Conservation (phyloP, 352 stramenopile species). For the Poterioochromonas sp. region DNA sequence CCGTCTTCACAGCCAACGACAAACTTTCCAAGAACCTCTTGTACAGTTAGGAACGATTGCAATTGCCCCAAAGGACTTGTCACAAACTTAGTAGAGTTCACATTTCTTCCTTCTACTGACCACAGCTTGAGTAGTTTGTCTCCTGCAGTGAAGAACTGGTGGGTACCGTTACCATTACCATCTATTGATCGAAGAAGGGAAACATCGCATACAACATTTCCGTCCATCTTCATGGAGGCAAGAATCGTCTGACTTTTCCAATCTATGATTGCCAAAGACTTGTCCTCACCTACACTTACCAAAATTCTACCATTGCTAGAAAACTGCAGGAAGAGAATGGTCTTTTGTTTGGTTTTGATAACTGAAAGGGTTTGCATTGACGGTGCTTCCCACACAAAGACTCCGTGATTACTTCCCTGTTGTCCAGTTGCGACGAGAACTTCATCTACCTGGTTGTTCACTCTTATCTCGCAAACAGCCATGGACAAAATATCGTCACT, state of each 20-base stretch:
- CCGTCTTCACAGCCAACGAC: conserved; percentile 12
- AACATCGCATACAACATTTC: not conserved
- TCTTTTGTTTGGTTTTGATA: conserved; percentile 19
- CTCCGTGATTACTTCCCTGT: not conserved
- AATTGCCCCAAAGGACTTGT: not conserved
- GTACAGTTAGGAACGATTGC: not conserved
- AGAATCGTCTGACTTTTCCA: conserved; percentile 11
- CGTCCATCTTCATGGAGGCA: not conserved
- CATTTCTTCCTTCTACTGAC: not conserved
- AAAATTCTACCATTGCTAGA: not conserved
- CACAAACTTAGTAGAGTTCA: conserved; percentile 12
- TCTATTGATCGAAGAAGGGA: not conserved
- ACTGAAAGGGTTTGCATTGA: not conserved
- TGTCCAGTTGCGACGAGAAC: conserved; percentile 16
- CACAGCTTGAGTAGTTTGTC: not conserved
- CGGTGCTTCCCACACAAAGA: conserved; percentile 6
- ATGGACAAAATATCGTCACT: conserved; percentile 61
- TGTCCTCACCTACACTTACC: not conserved
- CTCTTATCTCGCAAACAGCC: not conserved
- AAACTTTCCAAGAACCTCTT: not conserved
- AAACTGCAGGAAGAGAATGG: not conserved
- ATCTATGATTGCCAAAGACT: not conserved
- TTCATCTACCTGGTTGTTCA: not conserved
- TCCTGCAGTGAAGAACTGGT: not conserved
- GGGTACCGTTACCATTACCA: not conserved